Conservation (phyloP, 345 rosid species). For the Chamaenerion angustifolium region DNA sequence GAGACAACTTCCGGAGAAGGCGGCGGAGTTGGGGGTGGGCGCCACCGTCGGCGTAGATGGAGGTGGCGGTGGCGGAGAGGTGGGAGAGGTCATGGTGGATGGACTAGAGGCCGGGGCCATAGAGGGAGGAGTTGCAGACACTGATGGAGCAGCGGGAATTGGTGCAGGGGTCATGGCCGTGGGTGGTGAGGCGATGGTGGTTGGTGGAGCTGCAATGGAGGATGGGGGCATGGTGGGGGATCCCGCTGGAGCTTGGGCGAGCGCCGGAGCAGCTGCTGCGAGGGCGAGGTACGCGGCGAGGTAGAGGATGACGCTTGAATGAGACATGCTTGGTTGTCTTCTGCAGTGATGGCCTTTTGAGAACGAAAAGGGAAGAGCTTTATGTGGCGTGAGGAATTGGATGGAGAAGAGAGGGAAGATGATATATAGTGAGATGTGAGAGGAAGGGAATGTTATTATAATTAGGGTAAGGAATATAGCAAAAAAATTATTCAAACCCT, state of each 20-base stretch:
- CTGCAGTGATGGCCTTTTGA: not conserved
- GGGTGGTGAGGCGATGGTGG: not conserved
- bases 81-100: not conserved
- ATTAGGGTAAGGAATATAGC: too few species aligned
- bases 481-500: too few species aligned
- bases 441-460: too few species aligned
- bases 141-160: not conserved
- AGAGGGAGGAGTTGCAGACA: not conserved
- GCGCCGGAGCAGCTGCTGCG: not conserved
- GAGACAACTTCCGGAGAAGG: slow-evolving; percentile 2
- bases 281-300: not conserved
- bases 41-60: not conserved
- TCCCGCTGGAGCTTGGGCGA: slow-evolving; percentile 6
- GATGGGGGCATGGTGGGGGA: slow-evolving; percentile 7
- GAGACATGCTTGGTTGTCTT: slow-evolving; percentile 8
- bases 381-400: too few species aligned
- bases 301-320: slow-evolving; percentile 5
- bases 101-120: not conserved
- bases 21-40: not conserved
- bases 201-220: not conserved
- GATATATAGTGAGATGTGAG: slow-evolving; percentile 3
- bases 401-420: not conserved
- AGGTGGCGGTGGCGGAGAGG: not conserved
- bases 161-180: not conserved
- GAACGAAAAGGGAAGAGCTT: not conserved